Conservation (phyloP, 331 rosid species). For the Telfairia occidentalis region DNA sequence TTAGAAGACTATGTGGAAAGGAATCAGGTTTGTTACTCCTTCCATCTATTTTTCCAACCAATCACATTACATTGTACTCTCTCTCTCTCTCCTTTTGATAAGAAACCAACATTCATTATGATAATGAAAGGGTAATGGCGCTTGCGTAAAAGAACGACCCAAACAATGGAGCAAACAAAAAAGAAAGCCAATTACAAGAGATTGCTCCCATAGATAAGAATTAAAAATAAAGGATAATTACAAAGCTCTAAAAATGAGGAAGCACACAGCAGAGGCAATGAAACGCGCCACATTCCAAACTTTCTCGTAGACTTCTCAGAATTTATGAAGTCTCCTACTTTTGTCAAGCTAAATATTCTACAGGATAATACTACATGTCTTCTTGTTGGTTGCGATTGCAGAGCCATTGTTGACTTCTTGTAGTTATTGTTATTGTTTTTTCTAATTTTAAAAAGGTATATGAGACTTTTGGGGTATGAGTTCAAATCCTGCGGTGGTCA, state of each 20-base stretch:
- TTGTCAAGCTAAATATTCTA: background rate
- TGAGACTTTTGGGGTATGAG: too few species aligned
- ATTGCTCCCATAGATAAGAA: background rate
- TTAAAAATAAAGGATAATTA: background rate
- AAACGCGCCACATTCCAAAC: background rate
- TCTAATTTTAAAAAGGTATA: too few species aligned
- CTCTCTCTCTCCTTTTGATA: background rate
- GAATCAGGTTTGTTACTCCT: constrained; percentile 63
- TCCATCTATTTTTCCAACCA: background rate
- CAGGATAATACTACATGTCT: background rate
- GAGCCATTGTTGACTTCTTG: background rate
- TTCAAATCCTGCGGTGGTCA: too few species aligned
- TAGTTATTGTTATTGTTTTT: background rate
- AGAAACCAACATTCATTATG: background rate
- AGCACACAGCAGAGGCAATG: background rate
- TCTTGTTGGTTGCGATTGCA: background rate
- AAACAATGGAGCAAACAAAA: background rate
- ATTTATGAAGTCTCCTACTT: background rate
- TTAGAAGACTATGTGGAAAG: constrained; percentile 95
- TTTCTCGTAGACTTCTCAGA: background rate
- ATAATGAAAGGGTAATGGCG: background rate
- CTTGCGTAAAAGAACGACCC: background rate
- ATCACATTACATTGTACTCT: background rate
- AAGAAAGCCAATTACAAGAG: background rate
- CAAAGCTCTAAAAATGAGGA: background rate